Evolutionary conservation across 768 basidiomycete species (phyloP).

Genomic region (Tulasnella sp.): DNA sequence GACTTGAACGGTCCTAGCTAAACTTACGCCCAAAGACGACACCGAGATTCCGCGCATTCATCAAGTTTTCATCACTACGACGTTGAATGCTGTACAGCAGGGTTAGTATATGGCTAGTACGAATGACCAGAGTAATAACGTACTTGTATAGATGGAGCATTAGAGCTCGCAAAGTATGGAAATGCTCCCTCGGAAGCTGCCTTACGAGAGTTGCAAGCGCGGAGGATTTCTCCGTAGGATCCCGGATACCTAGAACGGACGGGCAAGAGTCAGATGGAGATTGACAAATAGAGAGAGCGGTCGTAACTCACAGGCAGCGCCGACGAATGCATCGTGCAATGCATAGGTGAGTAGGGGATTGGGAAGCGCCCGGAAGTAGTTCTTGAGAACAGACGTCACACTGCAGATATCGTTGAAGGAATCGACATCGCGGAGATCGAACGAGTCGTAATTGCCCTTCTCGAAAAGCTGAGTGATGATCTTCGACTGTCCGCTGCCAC

Average conservation of each 20-base stretch:
- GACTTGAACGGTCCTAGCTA: not conserved
- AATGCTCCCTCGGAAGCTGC: conserved; percentile 78
- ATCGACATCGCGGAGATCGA: conserved; percentile 78
- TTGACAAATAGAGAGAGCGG: conserved; percentile 5
- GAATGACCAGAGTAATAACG: conserved; percentile 22
- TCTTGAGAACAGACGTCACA: conserved; percentile 92
- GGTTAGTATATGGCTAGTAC: not conserved
- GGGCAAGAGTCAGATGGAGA: not conserved
- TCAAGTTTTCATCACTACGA: conserved; percentile 64
- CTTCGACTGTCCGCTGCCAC: conserved; percentile 86
- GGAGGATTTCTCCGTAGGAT: conserved; percentile 44
- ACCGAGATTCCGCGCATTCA: conserved; percentile 91
- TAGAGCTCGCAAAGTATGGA: conserved; percentile 65
- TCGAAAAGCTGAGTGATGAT: conserved; percentile 91
- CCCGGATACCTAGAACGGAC: conserved; percentile 35
- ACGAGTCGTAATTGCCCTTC: conserved; percentile 75
- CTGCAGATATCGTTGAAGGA: conserved; percentile 96
- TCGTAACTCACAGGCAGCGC: conserved; percentile 53
- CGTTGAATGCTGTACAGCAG: conserved; percentile 46
- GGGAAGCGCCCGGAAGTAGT: conserved; percentile 88
- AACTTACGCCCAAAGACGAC: conserved; percentile 96
- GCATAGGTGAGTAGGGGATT: conserved; percentile 83
- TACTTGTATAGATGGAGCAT: conserved; percentile 85
- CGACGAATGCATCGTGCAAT: conserved; percentile 82
- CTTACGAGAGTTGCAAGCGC: conserved; percentile 57